A percentile compares a stretch with the other conserved stretches of the same genome.
phyloP scores from a whole-genome alignment of 2,329 filamentous ascomycete species.

The Fonsecaea pedrosoi region DNA sequence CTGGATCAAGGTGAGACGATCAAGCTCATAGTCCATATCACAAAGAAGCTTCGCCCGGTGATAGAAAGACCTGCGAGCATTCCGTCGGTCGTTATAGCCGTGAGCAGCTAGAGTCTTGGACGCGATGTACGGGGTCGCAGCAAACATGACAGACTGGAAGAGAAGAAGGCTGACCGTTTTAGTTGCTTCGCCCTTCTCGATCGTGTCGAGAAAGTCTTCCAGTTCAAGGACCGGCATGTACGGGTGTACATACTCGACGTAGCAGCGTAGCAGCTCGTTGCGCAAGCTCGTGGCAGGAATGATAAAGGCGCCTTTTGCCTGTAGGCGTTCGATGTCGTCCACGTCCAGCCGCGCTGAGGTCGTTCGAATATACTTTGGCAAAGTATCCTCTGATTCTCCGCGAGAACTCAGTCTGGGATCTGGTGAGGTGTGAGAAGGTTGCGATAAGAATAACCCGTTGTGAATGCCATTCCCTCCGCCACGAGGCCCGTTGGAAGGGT shows the following conservation, averaged over 20 bases:
- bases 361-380: slow-evolving; percentile 77
- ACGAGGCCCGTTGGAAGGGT: not conserved
- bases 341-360: slow-evolving; percentile 76
- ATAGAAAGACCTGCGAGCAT: slow-evolving; percentile 86
- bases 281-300: slow-evolving; percentile 74
- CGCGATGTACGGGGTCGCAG: slow-evolving; percentile 85
- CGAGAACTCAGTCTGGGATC: slow-evolving; percentile 30
- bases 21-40: slow-evolving; percentile 92
- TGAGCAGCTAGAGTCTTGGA: slow-evolving; percentile 76
- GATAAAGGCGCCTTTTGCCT: slow-evolving; percentile 81
- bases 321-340: slow-evolving; percentile 83
- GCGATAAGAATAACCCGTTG: not conserved
- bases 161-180: slow-evolving; percentile 80
- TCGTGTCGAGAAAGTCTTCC: slow-evolving; percentile 64
- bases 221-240: slow-evolving; percentile 87
- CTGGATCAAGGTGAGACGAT: slow-evolving; percentile 87
- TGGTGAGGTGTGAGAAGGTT: not conserved
- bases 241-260: slow-evolving; percentile 88
- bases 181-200: slow-evolving; percentile 70
- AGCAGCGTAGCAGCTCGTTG: slow-evolving; percentile 81
- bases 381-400: slow-evolving; percentile 55
- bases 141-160: slow-evolving; percentile 95
- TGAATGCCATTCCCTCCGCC: not conserved
- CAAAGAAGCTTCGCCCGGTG: slow-evolving; percentile 84
- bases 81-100: slow-evolving; percentile 78